phyloP scores from a whole-genome alignment of 1,284 basidiomycete species.

The Boletellus deceptivus region DNA sequence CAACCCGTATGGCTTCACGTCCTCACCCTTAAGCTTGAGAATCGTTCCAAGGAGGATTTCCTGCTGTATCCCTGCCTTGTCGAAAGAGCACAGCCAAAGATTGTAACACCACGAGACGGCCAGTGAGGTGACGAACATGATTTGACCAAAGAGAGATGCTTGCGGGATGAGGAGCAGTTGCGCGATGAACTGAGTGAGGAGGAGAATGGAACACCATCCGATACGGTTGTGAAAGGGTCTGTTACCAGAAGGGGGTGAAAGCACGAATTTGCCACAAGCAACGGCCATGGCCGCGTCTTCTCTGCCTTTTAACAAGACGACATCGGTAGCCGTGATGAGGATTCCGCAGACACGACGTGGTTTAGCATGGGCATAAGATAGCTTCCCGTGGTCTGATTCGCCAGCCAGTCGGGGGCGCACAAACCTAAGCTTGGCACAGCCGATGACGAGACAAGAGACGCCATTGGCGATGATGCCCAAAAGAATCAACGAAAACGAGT shows the following conservation, averaged over 20 bases:
- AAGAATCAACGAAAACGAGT: slow-evolving; percentile 26
- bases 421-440: slow-evolving; percentile 20
- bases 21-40: neutral
- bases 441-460: slow-evolving; percentile 23
- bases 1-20: neutral
- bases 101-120: slow-evolving; percentile 28
- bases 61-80: slow-evolving; percentile 21
- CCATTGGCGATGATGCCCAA: slow-evolving; percentile 29
- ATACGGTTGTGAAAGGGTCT: slow-evolving; percentile 11
- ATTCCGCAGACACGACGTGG: slow-evolving; percentile 13
- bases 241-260: slow-evolving; percentile 2
- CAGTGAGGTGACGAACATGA: slow-evolving; percentile 27
- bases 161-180: slow-evolving; percentile 29
- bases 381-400: slow-evolving; percentile 1
- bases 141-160: slow-evolving; percentile 26
- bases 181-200: slow-evolving; percentile 23
- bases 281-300: slow-evolving; percentile 26
- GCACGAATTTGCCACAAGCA: slow-evolving; percentile 21
- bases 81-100: slow-evolving; percentile 23
- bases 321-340: slow-evolving; percentile 10
- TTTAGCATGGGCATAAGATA: neutral
- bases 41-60: slow-evolving; percentile 14
- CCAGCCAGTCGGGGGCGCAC: slow-evolving; percentile 16
- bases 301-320: slow-evolving; percentile 18
- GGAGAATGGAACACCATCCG: slow-evolving; percentile 20